Conservation (phyloP, 257 asterid genomes). For the Solanum etuberosum region DNA sequence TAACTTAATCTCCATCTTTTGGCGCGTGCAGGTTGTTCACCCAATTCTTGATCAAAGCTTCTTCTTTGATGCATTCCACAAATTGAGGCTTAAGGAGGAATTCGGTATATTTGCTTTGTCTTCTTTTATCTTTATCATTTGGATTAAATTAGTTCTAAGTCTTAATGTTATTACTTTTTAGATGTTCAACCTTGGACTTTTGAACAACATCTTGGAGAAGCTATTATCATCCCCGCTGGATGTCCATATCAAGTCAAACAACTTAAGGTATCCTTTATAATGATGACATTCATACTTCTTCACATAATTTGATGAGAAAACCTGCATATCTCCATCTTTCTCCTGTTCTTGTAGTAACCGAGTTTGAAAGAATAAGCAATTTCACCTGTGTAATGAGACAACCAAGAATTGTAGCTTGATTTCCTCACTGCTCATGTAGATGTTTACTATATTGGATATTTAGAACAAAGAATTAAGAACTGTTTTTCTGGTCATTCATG, state of each 20-base stretch:
- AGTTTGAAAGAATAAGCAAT: background rate
- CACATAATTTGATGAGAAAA: background rate
- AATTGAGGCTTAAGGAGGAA: slow-evolving; percentile 84
- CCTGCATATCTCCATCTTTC: background rate
- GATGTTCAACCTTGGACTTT: slow-evolving; percentile 90
- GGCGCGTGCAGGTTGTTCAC: slow-evolving; percentile 49
- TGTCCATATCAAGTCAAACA: slow-evolving; percentile 89
- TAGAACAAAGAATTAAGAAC: background rate
- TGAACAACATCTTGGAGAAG: slow-evolving; percentile 80
- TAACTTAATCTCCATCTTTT: background rate
- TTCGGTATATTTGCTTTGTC: slow-evolving; percentile 45
- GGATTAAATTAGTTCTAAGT: background rate
- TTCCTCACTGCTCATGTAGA: background rate
- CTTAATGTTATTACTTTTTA: slow-evolving; percentile 10
- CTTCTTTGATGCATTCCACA: slow-evolving; percentile 89
- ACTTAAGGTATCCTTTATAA: slow-evolving; percentile 41
- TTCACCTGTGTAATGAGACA: background rate
- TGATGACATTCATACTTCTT: background rate
- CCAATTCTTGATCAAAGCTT: slow-evolving; percentile 78
- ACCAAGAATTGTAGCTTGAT: background rate
- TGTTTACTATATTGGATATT: background rate
- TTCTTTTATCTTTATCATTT: background rate
- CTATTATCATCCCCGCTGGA: slow-evolving; percentile 95
- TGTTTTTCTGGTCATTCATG: background rate
- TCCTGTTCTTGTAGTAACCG: background rate